Conservation (phyloP, 208 protist genomes). For the Leishmania gerbilli region DNA sequence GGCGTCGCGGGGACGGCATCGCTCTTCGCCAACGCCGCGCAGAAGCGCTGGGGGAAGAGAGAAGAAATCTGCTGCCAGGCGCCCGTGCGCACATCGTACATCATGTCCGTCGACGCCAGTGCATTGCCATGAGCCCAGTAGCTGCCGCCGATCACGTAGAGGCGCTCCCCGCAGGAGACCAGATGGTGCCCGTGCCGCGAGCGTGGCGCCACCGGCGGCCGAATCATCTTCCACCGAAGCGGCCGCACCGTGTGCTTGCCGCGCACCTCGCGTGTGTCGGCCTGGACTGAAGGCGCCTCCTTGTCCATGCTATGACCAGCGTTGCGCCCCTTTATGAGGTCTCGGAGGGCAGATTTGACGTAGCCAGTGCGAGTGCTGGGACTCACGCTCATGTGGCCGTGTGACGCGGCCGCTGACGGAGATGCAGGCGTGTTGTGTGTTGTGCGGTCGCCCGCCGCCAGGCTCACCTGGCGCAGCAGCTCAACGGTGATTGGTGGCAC, state of each 20-base stretch:
- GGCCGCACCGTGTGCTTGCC: slow-evolving; percentile 37
- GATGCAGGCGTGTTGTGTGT: not conserved
- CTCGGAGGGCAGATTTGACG: slow-evolving; percentile 8
- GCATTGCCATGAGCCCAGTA: slow-evolving; percentile 64
- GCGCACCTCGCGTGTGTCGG: slow-evolving; percentile 18
- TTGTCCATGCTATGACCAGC: not conserved
- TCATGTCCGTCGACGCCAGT: slow-evolving; percentile 44
- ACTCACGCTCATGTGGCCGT: slow-evolving; percentile 11
- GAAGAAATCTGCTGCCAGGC: slow-evolving; percentile 42
- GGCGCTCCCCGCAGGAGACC: slow-evolving; percentile 35
- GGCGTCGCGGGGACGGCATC: slow-evolving; percentile 9
- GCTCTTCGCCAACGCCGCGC: slow-evolving; percentile 42
- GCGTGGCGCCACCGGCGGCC: slow-evolving; percentile 35
- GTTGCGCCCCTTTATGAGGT: slow-evolving; percentile 6
- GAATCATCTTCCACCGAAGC: slow-evolving; percentile 39
- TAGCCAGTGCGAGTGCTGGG: slow-evolving; percentile 8
- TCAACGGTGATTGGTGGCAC: slow-evolving; percentile 24
- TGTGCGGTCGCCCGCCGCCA: not conserved
- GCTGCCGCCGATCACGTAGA: slow-evolving; percentile 59
- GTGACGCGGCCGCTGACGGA: not conserved
- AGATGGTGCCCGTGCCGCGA: slow-evolving; percentile 65
- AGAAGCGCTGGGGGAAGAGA: slow-evolving; percentile 50
- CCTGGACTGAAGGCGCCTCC: slow-evolving; percentile 21
- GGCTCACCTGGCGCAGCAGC: slow-evolving; percentile 23
- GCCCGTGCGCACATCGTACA: slow-evolving; percentile 31